These are phyloP conservation scores for Petunia axillaris DNA, from an alignment of 257 asterid species.

Conservation along the genomic window DNA sequence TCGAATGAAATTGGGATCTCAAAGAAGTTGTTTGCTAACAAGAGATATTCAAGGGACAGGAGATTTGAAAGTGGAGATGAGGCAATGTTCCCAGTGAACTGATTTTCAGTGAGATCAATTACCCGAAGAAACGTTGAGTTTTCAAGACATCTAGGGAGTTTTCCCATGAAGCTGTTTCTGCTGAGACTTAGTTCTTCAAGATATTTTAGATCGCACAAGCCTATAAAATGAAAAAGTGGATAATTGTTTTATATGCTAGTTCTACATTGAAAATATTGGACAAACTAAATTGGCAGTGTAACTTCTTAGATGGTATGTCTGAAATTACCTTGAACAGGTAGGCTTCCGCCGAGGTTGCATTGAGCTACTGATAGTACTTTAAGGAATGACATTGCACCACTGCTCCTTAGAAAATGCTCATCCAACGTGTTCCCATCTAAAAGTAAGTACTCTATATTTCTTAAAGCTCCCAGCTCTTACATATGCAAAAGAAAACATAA, in stretches of 20 bases:
- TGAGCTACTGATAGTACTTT: constrained; percentile 20
- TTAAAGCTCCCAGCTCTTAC: constrained; percentile 22
- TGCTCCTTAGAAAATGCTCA: not conserved
- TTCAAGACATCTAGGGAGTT: constrained; percentile 19
- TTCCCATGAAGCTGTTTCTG: not conserved
- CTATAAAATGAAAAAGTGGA: not conserved
- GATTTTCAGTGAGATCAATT: constrained; percentile 8
- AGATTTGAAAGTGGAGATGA: constrained; percentile 18
- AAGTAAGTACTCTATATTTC: constrained; percentile 18
- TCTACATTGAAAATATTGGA: not conserved
- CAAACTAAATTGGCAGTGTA: not conserved
- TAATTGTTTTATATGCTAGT: not conserved
- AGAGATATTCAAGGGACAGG: constrained; percentile 22
- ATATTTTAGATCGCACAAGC: constrained; percentile 18
- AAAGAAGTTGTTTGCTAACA: not conserved
- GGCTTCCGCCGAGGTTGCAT: not conserved
- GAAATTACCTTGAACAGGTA: not conserved
- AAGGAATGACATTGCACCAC: not conserved
- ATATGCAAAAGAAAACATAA: not conserved
- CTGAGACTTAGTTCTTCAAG: constrained; percentile 23
- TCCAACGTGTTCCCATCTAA: not conserved
- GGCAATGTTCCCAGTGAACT: constrained; percentile 16
- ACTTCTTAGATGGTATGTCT: not conserved
- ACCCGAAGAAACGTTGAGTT: constrained; percentile 13
- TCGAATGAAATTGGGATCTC: constrained; percentile 12